Evolutionary conservation across 2,329 filamentous ascomycete genomes (phyloP).

Genomic region (Knoxdaviesia proteae): DNA sequence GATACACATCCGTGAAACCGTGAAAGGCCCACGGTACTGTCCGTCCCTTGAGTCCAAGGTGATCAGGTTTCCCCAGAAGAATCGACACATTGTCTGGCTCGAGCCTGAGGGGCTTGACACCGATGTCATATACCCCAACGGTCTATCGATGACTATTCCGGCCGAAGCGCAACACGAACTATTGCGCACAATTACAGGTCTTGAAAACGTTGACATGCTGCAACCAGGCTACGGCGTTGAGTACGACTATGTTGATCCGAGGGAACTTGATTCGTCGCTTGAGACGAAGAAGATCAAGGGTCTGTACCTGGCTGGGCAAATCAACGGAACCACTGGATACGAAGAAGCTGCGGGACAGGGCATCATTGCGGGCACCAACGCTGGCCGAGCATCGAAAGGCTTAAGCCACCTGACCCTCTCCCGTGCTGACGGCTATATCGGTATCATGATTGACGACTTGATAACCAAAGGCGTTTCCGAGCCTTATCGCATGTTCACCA

Average conservation of each 20-base stretch:
- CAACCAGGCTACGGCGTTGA: constrained; percentile 94
- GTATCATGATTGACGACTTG: constrained; percentile 96
- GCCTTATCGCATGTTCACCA: constrained; percentile 96
- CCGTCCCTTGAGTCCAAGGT: constrained; percentile 91
- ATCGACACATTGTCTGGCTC: constrained; percentile 79
- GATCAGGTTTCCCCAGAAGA: constrained; percentile 64
- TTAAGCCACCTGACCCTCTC: constrained; percentile 47
- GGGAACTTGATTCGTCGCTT: constrained; percentile 66
- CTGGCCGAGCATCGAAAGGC: constrained; percentile 55
- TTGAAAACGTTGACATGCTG: constrained; percentile 79
- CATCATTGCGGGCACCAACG: constrained; percentile 81
- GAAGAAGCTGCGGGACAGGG: constrained; percentile 94
- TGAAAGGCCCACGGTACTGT: constrained; percentile 87
- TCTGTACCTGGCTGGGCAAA: constrained; percentile 83
- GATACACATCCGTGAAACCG: constrained; percentile 86
- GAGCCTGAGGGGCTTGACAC: constrained; percentile 89
- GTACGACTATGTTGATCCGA: constrained; percentile 94
- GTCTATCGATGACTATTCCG: constrained; percentile 91
- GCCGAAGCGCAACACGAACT: constrained; percentile 68
- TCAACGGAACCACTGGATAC: constrained; percentile 95
- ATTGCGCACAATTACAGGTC: constrained; percentile 67
- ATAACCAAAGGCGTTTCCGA: constrained; percentile 93
- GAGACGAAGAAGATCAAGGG: constrained; percentile 85
- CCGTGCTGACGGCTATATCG: constrained; percentile 83
- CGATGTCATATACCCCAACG: constrained; percentile 85